These are phyloP conservation scores for Phialemonium atrogriseum DNA, from an alignment of 2,329 filamentous ascomycete genomes.

Conservation along the genomic window DNA sequence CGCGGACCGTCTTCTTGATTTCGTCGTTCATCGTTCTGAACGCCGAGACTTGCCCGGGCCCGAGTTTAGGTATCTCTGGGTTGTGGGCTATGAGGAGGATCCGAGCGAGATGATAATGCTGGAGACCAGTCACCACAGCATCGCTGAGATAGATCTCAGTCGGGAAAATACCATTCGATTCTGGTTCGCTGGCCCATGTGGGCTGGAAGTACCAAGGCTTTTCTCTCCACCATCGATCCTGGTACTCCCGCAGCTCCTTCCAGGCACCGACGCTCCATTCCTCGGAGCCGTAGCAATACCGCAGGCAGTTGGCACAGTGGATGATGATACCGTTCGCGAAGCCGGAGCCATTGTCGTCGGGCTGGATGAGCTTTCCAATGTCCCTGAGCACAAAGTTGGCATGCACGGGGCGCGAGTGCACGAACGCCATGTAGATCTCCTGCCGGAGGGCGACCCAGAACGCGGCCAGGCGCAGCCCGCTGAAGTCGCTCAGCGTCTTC, in stretches of 20 bases:
- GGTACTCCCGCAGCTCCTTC: slow-evolving; percentile 13
- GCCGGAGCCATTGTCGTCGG: slow-evolving; percentile 15
- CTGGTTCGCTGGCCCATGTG: neutral
- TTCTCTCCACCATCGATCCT: slow-evolving; percentile 19
- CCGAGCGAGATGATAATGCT: slow-evolving; percentile 18
- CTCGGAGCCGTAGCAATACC: slow-evolving; percentile 19
- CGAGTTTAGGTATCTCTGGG: slow-evolving; percentile 16
- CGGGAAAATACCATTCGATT: slow-evolving; percentile 11
- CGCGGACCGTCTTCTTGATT: slow-evolving; percentile 18
- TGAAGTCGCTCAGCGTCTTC: slow-evolving; percentile 17
- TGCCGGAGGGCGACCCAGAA: slow-evolving; percentile 20
- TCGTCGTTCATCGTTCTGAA: slow-evolving; percentile 18
- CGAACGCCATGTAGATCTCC: slow-evolving; percentile 22
- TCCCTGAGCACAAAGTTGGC: slow-evolving; percentile 11
- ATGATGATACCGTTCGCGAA: slow-evolving; percentile 19
- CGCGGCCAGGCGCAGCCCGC: slow-evolving; percentile 17
- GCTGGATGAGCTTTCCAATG: slow-evolving; percentile 10
- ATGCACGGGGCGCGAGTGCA: slow-evolving; percentile 19
- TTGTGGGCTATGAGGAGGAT: slow-evolving; percentile 20
- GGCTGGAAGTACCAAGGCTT: slow-evolving; percentile 20
- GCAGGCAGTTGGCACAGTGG: slow-evolving; percentile 18
- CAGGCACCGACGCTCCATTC: slow-evolving; percentile 15
- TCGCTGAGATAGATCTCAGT: slow-evolving; percentile 18
- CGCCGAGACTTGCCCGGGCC: slow-evolving; percentile 8
- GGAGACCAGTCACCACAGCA: slow-evolving; percentile 18